A percentile compares a stretch with the other conserved stretches of the same genome.
Evolutionary conservation across 106 monocot genomes (phyloP).

Genomic region (Phalaenopsis aphrodite): DNA sequence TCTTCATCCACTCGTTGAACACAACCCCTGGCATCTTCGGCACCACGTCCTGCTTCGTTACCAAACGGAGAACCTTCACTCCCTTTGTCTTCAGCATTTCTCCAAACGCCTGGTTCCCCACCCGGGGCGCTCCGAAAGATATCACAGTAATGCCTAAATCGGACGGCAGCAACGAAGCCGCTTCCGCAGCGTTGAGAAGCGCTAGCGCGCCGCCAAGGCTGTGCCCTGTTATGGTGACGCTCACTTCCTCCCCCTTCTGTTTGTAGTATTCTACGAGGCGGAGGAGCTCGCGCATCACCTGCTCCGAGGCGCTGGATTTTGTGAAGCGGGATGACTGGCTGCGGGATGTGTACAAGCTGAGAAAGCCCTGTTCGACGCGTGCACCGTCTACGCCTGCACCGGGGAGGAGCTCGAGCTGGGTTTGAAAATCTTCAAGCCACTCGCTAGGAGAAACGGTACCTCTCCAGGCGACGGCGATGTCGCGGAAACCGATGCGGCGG

Average conservation of each 20-base stretch:
- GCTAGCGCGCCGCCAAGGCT: conserved; percentile 78
- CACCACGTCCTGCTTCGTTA: conserved; percentile 52
- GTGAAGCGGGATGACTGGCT: conserved; percentile 34
- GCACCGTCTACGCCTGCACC: not conserved
- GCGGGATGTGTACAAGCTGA: conserved; percentile 49
- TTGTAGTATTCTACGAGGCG: conserved; percentile 33
- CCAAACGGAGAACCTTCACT: conserved; percentile 48
- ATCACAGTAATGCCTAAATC: conserved; percentile 36
- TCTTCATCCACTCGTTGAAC: conserved; percentile 39
- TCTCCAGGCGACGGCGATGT: conserved; percentile 65
- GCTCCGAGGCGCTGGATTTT: conserved; percentile 59
- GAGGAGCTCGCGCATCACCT: conserved; percentile 50
- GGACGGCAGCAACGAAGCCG: conserved; percentile 18
- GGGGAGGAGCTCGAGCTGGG: conserved; percentile 20
- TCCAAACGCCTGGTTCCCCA: conserved; percentile 53
- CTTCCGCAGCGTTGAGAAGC: conserved; percentile 54
- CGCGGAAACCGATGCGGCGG: conserved; percentile 34
- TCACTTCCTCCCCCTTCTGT: conserved; percentile 45
- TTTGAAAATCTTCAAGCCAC: conserved; percentile 53
- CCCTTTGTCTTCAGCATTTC: conserved; percentile 17
- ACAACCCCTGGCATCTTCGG: conserved; percentile 57
- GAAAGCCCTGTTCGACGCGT: conserved; percentile 63
- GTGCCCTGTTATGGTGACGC: conserved; percentile 68
- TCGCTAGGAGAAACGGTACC: conserved; percentile 44
- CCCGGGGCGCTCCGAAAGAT: conserved; percentile 61